Base-by-base conservation (phyloP, 2,329 filamentous ascomycete genomes). In the Fusarium continuum region DNA sequence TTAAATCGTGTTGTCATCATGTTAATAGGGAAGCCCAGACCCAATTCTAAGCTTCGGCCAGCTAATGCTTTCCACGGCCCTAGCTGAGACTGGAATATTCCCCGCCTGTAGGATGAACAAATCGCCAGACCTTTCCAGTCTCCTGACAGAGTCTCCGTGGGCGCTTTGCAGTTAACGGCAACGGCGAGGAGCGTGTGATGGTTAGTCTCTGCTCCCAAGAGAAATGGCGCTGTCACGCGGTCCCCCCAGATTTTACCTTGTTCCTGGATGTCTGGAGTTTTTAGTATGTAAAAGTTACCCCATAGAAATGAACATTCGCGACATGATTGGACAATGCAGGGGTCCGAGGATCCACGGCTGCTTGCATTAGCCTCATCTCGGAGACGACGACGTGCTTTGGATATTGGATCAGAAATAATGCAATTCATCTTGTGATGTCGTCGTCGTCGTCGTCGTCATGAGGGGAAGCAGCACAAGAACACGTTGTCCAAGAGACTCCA, bases 151-250 rank as follows among this genome's bases (percentile, higher is more conserved):
- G n/a, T n/a, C n/a, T n/a, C n/a, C 19, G 22, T 28, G 28, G 25
- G 25, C 68, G 67, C 68, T 69, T 70, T 69, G 67, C 68, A 70
- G 67, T 70, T 69, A 69, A 70, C 61, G 68, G 68, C 66, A 70
- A 55, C 25, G 25, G 31, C 28, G 32, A 45, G 41, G 56, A 36
- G 52, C 68, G 56, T 70, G 68, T 70, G 68, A 70, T 70, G 54
- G 48, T 35, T 29, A 28, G 47, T 46, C 35, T 45, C 52, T 58
- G 16, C 31, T 38, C 20, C 32, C 57, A 46, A 41, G 45, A 46
- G 60, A 55, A 64, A 60, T 65, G 63, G 56, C 62, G 65, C 49
- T 57, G 69, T 71, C 69, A 71, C 68, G 69, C 58, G 69, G 54
- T 43, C 68, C 41, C 48, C 50, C 53, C 52, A 61, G 49, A 54